Evolutionary conservation across 2,329 filamentous ascomycete species (phyloP).

Genomic region (Beauveria australis): DNA sequence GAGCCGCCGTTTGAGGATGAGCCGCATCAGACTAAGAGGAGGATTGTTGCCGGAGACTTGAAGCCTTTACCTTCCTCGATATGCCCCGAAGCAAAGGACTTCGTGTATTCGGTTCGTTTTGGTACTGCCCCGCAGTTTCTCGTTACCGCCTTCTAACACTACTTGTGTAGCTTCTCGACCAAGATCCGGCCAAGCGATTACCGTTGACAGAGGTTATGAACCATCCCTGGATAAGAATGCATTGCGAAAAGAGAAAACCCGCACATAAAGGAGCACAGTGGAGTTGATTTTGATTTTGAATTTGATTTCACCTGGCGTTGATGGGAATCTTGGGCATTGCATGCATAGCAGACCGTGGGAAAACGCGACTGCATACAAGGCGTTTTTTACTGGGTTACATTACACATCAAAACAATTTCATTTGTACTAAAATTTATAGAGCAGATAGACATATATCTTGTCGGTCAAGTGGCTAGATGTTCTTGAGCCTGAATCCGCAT

Average conservation of each 20-base stretch:
- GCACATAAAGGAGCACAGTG: neutral
- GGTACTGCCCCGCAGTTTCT: neutral
- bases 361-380: neutral
- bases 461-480: too few species aligned
- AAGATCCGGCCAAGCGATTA: conserved; percentile 16
- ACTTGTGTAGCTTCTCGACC: conserved; percentile 13
- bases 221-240: conserved; percentile 18
- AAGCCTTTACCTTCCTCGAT: conserved; percentile 15
- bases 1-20: conserved; percentile 19
- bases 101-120: conserved; percentile 14
- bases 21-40: conserved; percentile 14
- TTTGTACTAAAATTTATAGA: neutral
- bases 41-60: conserved; percentile 17
- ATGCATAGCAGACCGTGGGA: neutral
- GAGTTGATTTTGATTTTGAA: neutral
- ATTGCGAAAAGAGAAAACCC: conserved; percentile 11
- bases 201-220: conserved; percentile 13
- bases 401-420: neutral
- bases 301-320: neutral
- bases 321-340: neutral
- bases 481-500: too few species aligned
- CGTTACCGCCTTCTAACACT: neutral
- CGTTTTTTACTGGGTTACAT: neutral
- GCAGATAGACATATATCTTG: too few species aligned
- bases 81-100: conserved; percentile 14